Evolutionary conservation across 2,329 filamentous ascomycete genomes (phyloP).

Genomic region (Alternaria sp.): DNA sequence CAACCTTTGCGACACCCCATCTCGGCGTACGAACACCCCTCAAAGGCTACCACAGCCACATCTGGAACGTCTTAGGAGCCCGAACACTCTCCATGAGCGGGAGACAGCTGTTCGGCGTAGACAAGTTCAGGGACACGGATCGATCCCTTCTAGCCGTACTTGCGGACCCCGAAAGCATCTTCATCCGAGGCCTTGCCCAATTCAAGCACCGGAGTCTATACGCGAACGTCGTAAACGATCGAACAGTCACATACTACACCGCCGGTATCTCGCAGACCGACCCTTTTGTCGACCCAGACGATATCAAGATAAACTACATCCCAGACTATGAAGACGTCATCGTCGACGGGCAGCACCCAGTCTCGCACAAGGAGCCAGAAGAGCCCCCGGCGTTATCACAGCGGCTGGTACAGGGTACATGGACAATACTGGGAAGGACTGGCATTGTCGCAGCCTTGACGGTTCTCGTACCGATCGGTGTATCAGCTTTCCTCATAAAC

Average conservation of each 20-base stretch:
- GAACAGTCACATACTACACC: constrained; percentile 82
- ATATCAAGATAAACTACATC: constrained; percentile 74
- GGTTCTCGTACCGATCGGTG: constrained; percentile 75
- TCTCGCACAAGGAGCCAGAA: constrained; percentile 55
- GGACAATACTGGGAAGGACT: constrained; percentile 57
- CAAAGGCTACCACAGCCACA: constrained; percentile 50
- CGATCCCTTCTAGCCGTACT: constrained; percentile 80
- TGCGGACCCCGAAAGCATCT: constrained; percentile 83
- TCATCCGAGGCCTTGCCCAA: constrained; percentile 76
- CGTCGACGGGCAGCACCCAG: constrained; percentile 70
- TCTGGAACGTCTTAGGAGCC: constrained; percentile 80
- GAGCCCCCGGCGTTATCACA: constrained; percentile 44
- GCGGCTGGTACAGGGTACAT: constrained; percentile 43
- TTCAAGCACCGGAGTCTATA: constrained; percentile 83
- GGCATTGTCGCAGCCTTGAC: constrained; percentile 70
- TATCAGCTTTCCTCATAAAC: constrained; percentile 75
- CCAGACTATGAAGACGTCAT: constrained; percentile 77
- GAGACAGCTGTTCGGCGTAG: constrained; percentile 84
- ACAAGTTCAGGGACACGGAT: constrained; percentile 83
- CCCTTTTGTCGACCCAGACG: constrained; percentile 73
- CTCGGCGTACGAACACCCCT: constrained; percentile 61
- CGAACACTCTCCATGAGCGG: constrained; percentile 83
- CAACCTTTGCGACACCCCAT: constrained; percentile 84
- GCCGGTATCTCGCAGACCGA: constrained; percentile 78
- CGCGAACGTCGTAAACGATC: constrained; percentile 85